A percentile compares a stretch with the other conserved stretches of the same genome.
These are phyloP conservation scores for Pseudoneurospora amorphoporcata DNA, from an alignment of 495 filamentous ascomycete species.

Conservation along the genomic window DNA sequence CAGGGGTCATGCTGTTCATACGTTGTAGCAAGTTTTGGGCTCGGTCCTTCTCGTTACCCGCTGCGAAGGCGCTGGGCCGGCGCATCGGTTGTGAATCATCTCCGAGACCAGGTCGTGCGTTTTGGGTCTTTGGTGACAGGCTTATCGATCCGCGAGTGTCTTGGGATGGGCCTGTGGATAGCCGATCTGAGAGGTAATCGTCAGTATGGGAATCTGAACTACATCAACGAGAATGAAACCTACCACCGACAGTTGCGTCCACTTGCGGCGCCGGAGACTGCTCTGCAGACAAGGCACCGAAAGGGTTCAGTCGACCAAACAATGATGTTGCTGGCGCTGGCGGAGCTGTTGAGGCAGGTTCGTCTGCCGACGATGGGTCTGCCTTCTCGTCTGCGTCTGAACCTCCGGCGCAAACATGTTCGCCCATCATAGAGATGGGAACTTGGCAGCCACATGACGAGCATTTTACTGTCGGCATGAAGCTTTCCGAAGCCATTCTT, in stretches of 20 bases:
- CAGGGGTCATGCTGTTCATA: conserved; percentile 57
- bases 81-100: conserved; percentile 19
- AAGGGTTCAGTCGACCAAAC: conserved; percentile 31
- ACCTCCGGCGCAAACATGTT: conserved; percentile 60
- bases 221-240: conserved; percentile 10
- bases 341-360: conserved; percentile 16
- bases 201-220: conserved; percentile 18
- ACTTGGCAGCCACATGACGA: conserved; percentile 78
- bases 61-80: conserved; percentile 18
- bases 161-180: conserved; percentile 47
- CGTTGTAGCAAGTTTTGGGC: conserved; percentile 42
- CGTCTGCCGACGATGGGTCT: neutral
- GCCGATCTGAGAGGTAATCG: conserved; percentile 41
- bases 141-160: conserved; percentile 49
- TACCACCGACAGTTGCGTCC: conserved; percentile 50
- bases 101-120: conserved; percentile 26
- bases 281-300: conserved; percentile 13
- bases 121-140: conserved; percentile 45
- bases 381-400: conserved; percentile 30
- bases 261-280: conserved; percentile 34
- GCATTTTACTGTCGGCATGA: conserved; percentile 91
- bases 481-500: conserved; percentile 45
- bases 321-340: conserved; percentile 20
- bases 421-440: conserved; percentile 84
- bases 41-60: conserved; percentile 31